These are phyloP conservation scores for Phaeotremella fagi DNA, from an alignment of 768 basidiomycete species.

Conservation along the genomic window DNA sequence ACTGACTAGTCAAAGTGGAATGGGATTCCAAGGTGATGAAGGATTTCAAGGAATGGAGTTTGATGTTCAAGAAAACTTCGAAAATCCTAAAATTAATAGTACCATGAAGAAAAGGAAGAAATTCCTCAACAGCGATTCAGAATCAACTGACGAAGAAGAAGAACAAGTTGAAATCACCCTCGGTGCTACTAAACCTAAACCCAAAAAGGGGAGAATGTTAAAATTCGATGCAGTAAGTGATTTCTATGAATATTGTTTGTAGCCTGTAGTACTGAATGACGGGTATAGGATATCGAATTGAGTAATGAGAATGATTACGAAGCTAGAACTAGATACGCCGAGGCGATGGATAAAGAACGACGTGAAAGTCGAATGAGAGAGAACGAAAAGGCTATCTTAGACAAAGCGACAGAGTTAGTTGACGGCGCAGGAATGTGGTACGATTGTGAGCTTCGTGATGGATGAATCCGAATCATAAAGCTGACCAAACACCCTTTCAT, in stretches of 20 bases:
- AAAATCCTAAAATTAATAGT: too few relatives aligned
- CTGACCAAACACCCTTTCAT: neutral
- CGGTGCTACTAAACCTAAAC: neutral
- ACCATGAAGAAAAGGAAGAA: neutral
- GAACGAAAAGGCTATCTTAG: constrained; percentile 6
- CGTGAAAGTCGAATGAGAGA: constrained; percentile 5
- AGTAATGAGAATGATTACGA: constrained; percentile 6
- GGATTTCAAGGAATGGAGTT: too few relatives aligned
- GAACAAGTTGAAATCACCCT: neutral
- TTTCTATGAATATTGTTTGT: too few relatives aligned
- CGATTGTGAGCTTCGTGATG: constrained; percentile 11
- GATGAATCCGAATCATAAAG: neutral
- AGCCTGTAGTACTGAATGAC: constrained; percentile 1
- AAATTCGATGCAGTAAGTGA: constrained; percentile 12
- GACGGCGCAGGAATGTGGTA: constrained; percentile 23
- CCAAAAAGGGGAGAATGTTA: constrained; percentile 7
- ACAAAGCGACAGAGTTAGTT: constrained; percentile 14
- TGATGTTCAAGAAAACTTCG: too few relatives aligned
- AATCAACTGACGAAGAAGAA: neutral
- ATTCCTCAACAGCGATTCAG: neutral
- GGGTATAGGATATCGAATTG: constrained; percentile 16
- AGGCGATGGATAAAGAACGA: constrained; percentile 13
- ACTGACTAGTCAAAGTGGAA: too few relatives aligned
- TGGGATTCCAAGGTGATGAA: too few relatives aligned
- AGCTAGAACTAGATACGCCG: constrained; percentile 9